These are phyloP conservation scores for Sugiyamaella marilandica DNA, from an alignment of 805 yeast species.

Conservation along the genomic window DNA sequence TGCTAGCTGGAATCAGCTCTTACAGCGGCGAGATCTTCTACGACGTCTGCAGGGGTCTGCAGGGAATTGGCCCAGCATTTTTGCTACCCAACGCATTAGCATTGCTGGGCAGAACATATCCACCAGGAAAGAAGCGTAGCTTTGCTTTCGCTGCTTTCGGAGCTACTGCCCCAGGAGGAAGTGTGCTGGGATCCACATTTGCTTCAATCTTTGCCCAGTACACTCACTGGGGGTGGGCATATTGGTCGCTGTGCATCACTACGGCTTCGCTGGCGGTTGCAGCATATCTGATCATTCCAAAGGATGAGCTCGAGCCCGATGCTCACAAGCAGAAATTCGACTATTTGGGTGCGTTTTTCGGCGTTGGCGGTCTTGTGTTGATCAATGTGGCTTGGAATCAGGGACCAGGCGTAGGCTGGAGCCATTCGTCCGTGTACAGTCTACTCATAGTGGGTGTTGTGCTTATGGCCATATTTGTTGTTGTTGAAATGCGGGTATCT, in stretches of 20 bases:
- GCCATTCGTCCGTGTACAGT: conserved; percentile 50
- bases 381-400: conserved; percentile 71
- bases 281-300: conserved; percentile 40
- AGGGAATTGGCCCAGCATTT: conserved; percentile 61
- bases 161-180: conserved; percentile 60
- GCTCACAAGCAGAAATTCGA: conserved; percentile 36
- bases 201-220: conserved; percentile 44
- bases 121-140: conserved; percentile 47
- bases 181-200: conserved; percentile 50
- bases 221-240: conserved; percentile 57
- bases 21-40: conserved; percentile 47
- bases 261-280: conserved; percentile 32
- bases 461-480: conserved; percentile 42
- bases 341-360: conserved; percentile 50
- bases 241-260: conserved; percentile 44
- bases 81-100: conserved; percentile 59
- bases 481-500: conserved; percentile 44
- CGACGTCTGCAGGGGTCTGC: conserved; percentile 49
- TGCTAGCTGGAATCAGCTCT: conserved; percentile 54
- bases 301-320: conserved; percentile 18
- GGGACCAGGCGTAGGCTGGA: conserved; percentile 72
- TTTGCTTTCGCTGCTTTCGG: conserved; percentile 55
- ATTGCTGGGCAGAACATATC: conserved; percentile 40
- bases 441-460: conserved; percentile 49
- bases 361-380: conserved; percentile 55